Evolutionary conservation across 805 yeast genomes (phyloP).

Genomic region (Hermanozyma aechmeae): DNA sequence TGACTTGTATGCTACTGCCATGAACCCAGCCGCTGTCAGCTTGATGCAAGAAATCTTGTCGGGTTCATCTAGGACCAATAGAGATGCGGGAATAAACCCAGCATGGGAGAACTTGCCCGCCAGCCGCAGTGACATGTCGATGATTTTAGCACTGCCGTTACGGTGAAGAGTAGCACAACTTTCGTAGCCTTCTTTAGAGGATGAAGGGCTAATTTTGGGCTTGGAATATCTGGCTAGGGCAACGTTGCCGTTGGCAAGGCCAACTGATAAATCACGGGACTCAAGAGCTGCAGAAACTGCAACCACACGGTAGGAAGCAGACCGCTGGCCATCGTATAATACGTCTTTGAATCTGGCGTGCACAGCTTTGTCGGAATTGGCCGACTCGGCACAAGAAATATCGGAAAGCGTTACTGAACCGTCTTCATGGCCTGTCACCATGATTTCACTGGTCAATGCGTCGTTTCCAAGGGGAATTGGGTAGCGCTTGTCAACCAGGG

Average conservation of each 20-base stretch:
- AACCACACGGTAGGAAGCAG: slow-evolving; percentile 36
- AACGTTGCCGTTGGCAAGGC: slow-evolving; percentile 63
- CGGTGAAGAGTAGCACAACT: slow-evolving; percentile 21
- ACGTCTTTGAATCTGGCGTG: slow-evolving; percentile 27
- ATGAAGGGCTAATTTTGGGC: slow-evolving; percentile 1
- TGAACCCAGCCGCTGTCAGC: slow-evolving; percentile 75
- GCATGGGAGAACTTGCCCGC: slow-evolving; percentile 28
- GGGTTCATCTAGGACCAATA: slow-evolving; percentile 14
- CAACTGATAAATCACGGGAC: slow-evolving; percentile 65
- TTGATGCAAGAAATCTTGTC: slow-evolving; percentile 48
- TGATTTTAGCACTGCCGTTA: slow-evolving; percentile 26
- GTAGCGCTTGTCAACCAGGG: slow-evolving; percentile 38
- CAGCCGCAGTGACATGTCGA: slow-evolving; percentile 48
- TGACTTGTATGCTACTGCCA: slow-evolving; percentile 64
- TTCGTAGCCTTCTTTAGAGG: slow-evolving; percentile 16
- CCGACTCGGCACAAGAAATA: slow-evolving; percentile 61
- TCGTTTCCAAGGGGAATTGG: slow-evolving; percentile 24
- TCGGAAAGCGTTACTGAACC: slow-evolving; percentile 83
- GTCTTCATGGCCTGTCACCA: slow-evolving; percentile 80
- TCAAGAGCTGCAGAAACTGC: slow-evolving; percentile 69
- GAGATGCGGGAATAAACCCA: slow-evolving; percentile 22
- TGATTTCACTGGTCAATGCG: slow-evolving; percentile 34
- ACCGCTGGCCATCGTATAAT: slow-evolving; percentile 17
- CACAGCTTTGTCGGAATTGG: slow-evolving; percentile 20
- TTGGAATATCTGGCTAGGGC: slow-evolving; percentile 63